Evolutionary conservation across 305 asterid species (phyloP).

Genomic region (Salvia sclarea): DNA sequence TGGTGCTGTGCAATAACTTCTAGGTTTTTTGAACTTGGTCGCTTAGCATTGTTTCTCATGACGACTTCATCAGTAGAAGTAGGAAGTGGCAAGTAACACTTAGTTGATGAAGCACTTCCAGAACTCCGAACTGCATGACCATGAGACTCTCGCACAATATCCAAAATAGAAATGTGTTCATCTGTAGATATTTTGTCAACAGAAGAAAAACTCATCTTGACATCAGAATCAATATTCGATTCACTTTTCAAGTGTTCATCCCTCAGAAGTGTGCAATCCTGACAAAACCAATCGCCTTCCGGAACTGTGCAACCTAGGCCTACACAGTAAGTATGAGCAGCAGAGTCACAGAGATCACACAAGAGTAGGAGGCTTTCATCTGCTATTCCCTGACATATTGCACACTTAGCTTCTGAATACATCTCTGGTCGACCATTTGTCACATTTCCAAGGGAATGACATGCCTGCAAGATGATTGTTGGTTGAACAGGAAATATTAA

Average conservation of each 20-base stretch:
- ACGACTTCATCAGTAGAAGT: slow-evolving; percentile 26
- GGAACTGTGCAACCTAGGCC: slow-evolving; percentile 71
- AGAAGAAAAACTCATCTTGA: slow-evolving; percentile 25
- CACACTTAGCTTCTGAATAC: slow-evolving; percentile 53
- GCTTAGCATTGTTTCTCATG: slow-evolving; percentile 10
- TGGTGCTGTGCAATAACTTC: slow-evolving; percentile 21
- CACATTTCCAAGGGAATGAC: slow-evolving; percentile 50
- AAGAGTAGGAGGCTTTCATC: slow-evolving; percentile 63
- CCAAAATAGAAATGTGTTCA: slow-evolving; percentile 39
- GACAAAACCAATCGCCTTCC: slow-evolving; percentile 85
- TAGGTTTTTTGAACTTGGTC: slow-evolving; percentile 33
- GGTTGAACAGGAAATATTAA: slow-evolving; percentile 11
- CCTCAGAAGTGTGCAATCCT: slow-evolving; percentile 61
- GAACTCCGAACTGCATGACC: slow-evolving; percentile 29
- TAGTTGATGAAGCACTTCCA: slow-evolving; percentile 30
- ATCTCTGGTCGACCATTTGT: slow-evolving; percentile 51
- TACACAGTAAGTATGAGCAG: slow-evolving; percentile 69
- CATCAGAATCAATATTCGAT: slow-evolving; percentile 29
- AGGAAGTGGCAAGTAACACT: slow-evolving; percentile 26
- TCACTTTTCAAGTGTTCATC: slow-evolving; percentile 52
- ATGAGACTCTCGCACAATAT: slow-evolving; percentile 46
- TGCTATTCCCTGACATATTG: slow-evolving; percentile 44
- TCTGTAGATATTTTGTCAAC: slow-evolving; percentile 7
- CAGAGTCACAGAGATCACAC: slow-evolving; percentile 77
- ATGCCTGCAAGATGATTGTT: slow-evolving; percentile 42